Evolutionary conservation across 495 filamentous ascomycete species (phyloP), one percentile per base, ranked within the genome.

Genomic region (Neurospora sp.): DNA sequence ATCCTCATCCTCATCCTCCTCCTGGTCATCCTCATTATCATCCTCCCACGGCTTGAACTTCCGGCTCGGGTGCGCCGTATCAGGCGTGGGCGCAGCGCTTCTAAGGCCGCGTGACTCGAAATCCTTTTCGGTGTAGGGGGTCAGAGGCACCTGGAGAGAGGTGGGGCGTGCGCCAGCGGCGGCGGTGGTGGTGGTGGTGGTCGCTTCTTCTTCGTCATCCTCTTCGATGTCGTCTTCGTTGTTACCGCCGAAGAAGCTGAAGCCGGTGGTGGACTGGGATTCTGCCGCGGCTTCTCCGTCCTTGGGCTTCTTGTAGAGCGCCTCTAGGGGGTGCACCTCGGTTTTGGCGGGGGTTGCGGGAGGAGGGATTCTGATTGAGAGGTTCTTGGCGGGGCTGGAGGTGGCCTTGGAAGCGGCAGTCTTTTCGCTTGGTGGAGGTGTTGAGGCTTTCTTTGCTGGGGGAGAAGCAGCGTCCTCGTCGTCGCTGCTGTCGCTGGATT

Each of bases 51-150:
- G 80, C 74, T 84, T 85, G 72, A 87, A 87, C 44, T 86, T 83
- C 23, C 87, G 86, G 39, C 84, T 87, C 23, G 90, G 89, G 72
- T 92, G 88, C n/a, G 93, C 92, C 0, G 96, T 98, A 78, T 99
- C 96, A 1, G 96, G 96, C 0, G 96, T 98, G 3, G 96, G 96
- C 0, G 96, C 96, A 12, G 95, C 95, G 77, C 93, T 96, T 60
- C 94, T 86, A 18, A 92, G 75, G 20, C 89, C 89, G 44, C 94
- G 88, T 72, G 85, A 86, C 76, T 93, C 91, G 12, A 95, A 85
- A 74, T 97, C 94, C 73, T 88, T 87, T 73, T 90, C 90, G 3
- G 91, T 92, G 79, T 90, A 96, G 0, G 94, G 94, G 0, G 94
- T 96, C 75, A 93, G 88, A 4, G 93, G 94, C 35, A 86, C 86